phyloP scores from a whole-genome alignment of 192 early-diverging fungal genomes.

The Umbelopsis sp. region DNA sequence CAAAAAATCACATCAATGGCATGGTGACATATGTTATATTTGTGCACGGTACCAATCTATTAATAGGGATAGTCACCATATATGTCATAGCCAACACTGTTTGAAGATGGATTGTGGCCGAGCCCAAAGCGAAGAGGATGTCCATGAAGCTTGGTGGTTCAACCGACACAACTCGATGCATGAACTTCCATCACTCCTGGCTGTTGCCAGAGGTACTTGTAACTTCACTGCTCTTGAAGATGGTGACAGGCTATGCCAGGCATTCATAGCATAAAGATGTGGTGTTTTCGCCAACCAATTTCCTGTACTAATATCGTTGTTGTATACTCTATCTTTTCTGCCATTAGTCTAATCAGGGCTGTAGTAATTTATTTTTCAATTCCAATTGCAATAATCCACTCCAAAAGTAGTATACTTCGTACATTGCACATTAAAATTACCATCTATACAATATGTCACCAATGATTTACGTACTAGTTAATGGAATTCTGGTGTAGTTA shows the following conservation, averaged over 20 bases:
- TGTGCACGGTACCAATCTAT: not conserved
- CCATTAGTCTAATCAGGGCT: too few relatives aligned
- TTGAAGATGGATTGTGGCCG: not conserved
- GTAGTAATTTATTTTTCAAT: too few relatives aligned
- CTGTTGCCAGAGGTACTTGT: not conserved
- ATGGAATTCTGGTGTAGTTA: too few relatives aligned
- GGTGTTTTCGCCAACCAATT: not conserved
- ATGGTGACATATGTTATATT: not conserved
- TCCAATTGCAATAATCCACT: too few relatives aligned
- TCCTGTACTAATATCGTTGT: not conserved
- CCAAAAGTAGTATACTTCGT: too few relatives aligned
- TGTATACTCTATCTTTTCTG: not conserved
- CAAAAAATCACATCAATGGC: not conserved
- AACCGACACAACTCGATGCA: not conserved
- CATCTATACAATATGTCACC: too few relatives aligned
- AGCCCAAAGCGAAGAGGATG: conserved; percentile 2
- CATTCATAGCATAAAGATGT: not conserved
- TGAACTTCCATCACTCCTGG: not conserved
- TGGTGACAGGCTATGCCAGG: not conserved
- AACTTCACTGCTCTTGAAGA: not conserved
- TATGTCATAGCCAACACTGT: not conserved
- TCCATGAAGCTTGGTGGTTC: conserved; percentile 7
- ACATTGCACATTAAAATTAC: too few relatives aligned
- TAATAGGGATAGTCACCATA: not conserved
- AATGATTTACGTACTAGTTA: too few relatives aligned